phyloP scores from a whole-genome alignment of 371 early-diverging fungal species.

The Saksenaea vasiformis region DNA sequence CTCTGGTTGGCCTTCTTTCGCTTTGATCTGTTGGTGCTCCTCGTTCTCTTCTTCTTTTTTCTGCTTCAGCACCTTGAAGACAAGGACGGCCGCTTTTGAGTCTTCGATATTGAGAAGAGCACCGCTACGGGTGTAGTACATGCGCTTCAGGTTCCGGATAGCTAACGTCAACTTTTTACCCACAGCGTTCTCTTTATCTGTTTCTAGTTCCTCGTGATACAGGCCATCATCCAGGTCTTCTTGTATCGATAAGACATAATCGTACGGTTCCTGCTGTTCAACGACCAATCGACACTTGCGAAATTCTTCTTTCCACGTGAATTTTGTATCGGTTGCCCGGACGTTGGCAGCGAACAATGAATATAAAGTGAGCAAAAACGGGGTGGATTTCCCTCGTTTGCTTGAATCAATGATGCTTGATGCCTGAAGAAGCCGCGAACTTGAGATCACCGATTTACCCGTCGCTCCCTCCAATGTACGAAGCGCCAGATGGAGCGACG shows the following conservation, averaged over 20 bases:
- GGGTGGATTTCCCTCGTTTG: constrained; percentile 7
- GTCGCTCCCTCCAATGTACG: constrained; percentile 30
- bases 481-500: constrained; percentile 58
- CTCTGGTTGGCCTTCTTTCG: constrained; percentile 27
- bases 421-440: constrained; percentile 31
- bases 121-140: constrained; percentile 76
- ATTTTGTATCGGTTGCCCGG: constrained; percentile 47
- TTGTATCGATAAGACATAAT: constrained; percentile 51
- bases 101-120: constrained; percentile 73
- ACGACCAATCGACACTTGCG: constrained; percentile 39
- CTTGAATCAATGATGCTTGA: constrained; percentile 20
- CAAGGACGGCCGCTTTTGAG: constrained; percentile 66
- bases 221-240: constrained; percentile 74
- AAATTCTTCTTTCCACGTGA: constrained; percentile 82
- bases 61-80: constrained; percentile 55
- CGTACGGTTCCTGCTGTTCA: constrained; percentile 8
- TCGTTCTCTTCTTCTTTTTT: neutral
- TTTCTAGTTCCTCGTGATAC: constrained; percentile 64
- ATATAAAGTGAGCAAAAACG: constrained; percentile 58
- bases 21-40: constrained; percentile 14
- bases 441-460: constrained; percentile 13
- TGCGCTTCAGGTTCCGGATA: constrained; percentile 43
- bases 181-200: constrained; percentile 9
- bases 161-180: constrained; percentile 27
- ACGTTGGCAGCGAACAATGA: constrained; percentile 66